Evolutionary conservation across 1,139 yeast species (phyloP), one percentile per base, ranked within the genome.

Genomic region (Candida sp.): DNA sequence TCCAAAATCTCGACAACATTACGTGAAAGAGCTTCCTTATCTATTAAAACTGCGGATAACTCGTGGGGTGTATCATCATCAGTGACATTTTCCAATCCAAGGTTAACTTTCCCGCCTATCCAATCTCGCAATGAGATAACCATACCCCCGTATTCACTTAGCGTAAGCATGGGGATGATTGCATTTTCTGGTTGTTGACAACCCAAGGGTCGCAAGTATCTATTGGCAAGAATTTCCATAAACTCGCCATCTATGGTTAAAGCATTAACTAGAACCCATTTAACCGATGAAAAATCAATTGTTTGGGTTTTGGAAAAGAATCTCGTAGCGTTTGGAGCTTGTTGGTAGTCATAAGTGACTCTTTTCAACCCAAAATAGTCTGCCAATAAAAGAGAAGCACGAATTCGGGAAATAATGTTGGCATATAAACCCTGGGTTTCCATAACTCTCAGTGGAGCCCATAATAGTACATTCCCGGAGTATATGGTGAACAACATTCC

Each of bases 121-220:
- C 97, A 91, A 60, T 93, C 99, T 51, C 96, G 75, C 75, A 90
- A 77, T 0, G 97, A 82, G 19, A 93, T 83, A 4, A 91, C 93
- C 82, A 93, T 88, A 2, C 99, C 99, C 30, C 99, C 99, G 57
- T 90, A 95, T 57, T 93, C 99, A 51, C 89, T 82, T 43, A 93
- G 68, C 0, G 97, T 87, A 38, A 95, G 70, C 75, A 95, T 79
- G 0, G 99, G 99, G 1, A 96, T 85, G 23, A 91, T 84, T 2
- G 91, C 88, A 46, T 82, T 81, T 36, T 86, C 78, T 0, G 96
- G 86, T 43, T 79, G 80, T 44, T 73, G 78, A 57, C 96, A 90
- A 0, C 99, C 99, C 45, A 93, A 66, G 3, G 98, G 98, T 49
- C 85, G 79, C 44, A 93, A 73, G 87, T 96, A 93, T 49, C 98